phyloP scores from a whole-genome alignment of 345 rosid genomes.

The Geranium brycei region DNA sequence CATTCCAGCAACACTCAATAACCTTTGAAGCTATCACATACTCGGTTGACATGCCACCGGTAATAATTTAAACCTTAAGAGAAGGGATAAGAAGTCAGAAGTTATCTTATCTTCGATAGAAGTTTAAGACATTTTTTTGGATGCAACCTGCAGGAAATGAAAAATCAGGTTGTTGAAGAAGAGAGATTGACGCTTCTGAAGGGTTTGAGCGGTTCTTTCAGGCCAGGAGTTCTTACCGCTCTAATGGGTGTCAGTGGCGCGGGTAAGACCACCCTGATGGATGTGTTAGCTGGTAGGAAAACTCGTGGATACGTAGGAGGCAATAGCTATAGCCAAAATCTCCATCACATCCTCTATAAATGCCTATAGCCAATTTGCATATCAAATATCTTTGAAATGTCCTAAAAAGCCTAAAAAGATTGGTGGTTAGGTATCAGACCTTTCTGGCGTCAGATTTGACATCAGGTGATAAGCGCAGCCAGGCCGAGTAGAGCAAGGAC shows the following conservation, averaged over 20 bases:
- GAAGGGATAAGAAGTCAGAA: background rate
- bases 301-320: constrained; percentile 36
- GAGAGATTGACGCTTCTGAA: constrained; percentile 29
- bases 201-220: constrained; percentile 33
- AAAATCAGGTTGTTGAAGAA: constrained; percentile 21
- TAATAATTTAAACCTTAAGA: constrained; percentile 7
- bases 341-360: constrained; percentile 87
- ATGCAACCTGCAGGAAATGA: constrained; percentile 24
- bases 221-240: constrained; percentile 8
- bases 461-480: constrained; percentile 38
- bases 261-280: constrained; percentile 44
- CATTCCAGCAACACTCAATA: constrained; percentile 55
- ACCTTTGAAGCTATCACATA: constrained; percentile 44
- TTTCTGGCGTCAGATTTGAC: constrained; percentile 25
- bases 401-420: too few species aligned
- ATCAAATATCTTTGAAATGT: too few species aligned
- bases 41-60: constrained; percentile 77
- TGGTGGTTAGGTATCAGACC: constrained; percentile 12
- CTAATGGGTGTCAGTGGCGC: constrained; percentile 47
- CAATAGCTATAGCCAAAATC: constrained; percentile 59
- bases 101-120: too few species aligned
- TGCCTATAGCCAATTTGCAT: constrained; percentile 18
- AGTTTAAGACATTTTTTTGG: too few species aligned
- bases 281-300: constrained; percentile 44
- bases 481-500: constrained; percentile 27